Percentiles rank a stretch among this genome's conserved stretches.
phyloP scores from a whole-genome alignment of 2,329 filamentous ascomycete genomes.

The Ceratocystis lukuohia region DNA sequence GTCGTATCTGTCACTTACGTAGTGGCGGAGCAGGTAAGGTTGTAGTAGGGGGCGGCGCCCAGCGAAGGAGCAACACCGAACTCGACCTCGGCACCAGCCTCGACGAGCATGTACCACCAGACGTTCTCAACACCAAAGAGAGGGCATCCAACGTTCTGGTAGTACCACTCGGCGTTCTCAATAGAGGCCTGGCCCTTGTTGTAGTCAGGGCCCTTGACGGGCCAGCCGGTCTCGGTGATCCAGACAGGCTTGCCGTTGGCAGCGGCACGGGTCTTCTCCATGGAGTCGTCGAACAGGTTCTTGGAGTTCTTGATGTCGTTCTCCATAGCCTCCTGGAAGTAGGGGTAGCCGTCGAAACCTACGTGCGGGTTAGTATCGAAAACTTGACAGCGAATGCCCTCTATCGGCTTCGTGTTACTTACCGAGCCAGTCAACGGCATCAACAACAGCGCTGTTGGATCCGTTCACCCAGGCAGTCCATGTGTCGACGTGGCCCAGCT shows the following conservation, averaged over 20 bases:
- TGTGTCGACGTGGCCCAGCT: constrained; percentile 77
- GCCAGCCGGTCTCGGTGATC: constrained; percentile 85
- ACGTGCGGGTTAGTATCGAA: background rate
- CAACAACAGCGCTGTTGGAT: constrained; percentile 56
- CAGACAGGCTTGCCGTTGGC: constrained; percentile 59
- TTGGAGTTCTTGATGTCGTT: constrained; percentile 54
- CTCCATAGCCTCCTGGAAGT: constrained; percentile 57
- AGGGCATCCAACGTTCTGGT: constrained; percentile 63
- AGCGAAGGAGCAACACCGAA: constrained; percentile 56
- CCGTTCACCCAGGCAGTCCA: constrained; percentile 69
- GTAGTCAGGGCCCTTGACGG: constrained; percentile 52
- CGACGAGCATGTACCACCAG: constrained; percentile 69
- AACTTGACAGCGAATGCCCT: background rate
- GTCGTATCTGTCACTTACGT: constrained; percentile 16
- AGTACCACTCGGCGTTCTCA: constrained; percentile 65
- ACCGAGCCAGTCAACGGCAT: constrained; percentile 59
- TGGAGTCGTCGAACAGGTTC: constrained; percentile 53
- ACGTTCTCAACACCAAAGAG: constrained; percentile 51
- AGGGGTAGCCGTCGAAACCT: constrained; percentile 70
- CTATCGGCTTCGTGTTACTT: background rate
- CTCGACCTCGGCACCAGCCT: constrained; percentile 46
- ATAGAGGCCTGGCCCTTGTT: constrained; percentile 49
- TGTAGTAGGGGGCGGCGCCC: constrained; percentile 43
- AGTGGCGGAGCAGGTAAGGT: constrained; percentile 43
- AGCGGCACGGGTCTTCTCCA: constrained; percentile 44